Evolutionary conservation across 192 early-diverging fungal species (phyloP), one percentile per base, ranked within the genome.

Genomic region (Podila verticillata): DNA sequence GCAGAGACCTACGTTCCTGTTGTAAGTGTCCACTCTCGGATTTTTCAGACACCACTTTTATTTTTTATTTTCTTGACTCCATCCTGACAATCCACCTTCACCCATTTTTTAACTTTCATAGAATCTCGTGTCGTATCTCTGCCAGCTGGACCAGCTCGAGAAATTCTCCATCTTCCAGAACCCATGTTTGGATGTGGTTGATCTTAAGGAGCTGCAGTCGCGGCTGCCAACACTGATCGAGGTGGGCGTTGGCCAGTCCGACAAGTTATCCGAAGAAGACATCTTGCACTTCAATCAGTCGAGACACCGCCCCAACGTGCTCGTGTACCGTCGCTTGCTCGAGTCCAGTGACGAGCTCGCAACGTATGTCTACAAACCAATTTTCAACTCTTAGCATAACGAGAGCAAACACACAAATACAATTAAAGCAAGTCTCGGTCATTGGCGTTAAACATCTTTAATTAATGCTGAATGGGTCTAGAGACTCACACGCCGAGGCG

Each of bases 71-170:
- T 22, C 2, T 57, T 0, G 19, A 19, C 34, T 24, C 22, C 34
- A 30, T 34, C 22, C 15, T 44, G 22, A 47, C 35, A 6, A 48
- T 48, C 15, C 39, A 10, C 1, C 13, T 15, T 44, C 39, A 44
- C 39, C 1, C 24, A 26, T 24, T 5, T 9, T 24, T 54, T 17
- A 54, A 24, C 15, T 13, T 30, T 60, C 13, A 19, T 60, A 80
- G 77, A 72, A 80, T 39, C 54, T 80, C 12, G 77, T 72, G 20
- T 67, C 77, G 22, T 80, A 80, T 32, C 62, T 80, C 20, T 72
- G 77, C 61, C 77, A 80, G 36, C 48, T 80, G 31, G 77, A 80
- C 26, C 65, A 51, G 56, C 70, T 80, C 5, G 70, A 80, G 72
- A 49, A 63, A 48, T 80, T 80, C 28, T 72, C 70, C 8, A 72